Percentiles rank a stretch among this genome's conserved stretches.
phyloP scores from a whole-genome alignment of 176 grass and related monocot genomes.

The Triticum timopheevii region DNA sequence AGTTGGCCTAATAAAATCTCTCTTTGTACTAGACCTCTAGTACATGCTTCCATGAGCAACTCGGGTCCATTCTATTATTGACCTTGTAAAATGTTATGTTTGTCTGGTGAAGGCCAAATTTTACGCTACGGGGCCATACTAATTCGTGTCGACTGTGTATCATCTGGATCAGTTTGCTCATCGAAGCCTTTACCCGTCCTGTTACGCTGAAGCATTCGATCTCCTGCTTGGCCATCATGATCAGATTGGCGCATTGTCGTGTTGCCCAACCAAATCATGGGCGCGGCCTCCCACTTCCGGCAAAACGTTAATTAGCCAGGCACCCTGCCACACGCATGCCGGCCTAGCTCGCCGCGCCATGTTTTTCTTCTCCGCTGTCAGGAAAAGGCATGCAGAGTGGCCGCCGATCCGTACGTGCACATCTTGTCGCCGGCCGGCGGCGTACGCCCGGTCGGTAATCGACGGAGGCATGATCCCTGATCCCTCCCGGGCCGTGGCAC shows the following conservation, averaged over 20 bases:
- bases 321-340: neutral
- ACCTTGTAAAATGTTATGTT: too few species aligned
- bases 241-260: neutral
- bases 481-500: neutral
- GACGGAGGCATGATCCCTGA: conserved; percentile 1
- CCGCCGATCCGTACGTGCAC: neutral
- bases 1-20: too few species aligned
- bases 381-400: neutral
- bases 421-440: neutral
- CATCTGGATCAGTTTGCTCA: too few species aligned
- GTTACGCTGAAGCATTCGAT: neutral
- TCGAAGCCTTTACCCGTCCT: too few species aligned
- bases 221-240: neutral
- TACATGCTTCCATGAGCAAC: neutral
- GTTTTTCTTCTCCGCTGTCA: neutral
- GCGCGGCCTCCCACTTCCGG: neutral
- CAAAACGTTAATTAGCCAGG: conserved; percentile 24
- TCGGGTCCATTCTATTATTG: neutral
- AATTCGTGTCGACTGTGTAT: too few species aligned
- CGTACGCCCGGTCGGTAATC: neutral
- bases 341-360: neutral
- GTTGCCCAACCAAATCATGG: conserved; percentile 30
- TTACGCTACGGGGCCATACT: too few species aligned
- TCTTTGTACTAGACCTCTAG: too few species aligned
- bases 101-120: too few species aligned